Conservation (phyloP, 73 alveolate genomes). For the Urostyla sp. region DNA sequence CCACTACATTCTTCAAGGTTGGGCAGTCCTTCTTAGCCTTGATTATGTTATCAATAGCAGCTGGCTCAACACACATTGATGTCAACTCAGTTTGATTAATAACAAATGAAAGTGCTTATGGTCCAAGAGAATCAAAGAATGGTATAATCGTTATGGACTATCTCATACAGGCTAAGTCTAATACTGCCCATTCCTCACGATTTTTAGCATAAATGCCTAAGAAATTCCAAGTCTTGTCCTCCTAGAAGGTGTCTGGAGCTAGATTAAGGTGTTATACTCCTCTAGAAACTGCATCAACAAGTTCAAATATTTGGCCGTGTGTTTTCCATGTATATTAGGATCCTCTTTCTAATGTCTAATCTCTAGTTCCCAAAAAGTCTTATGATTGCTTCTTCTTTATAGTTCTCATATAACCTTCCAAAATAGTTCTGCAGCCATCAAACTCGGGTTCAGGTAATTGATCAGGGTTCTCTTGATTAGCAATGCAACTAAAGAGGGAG, state of each 20-base stretch:
- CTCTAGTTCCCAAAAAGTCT: slow-evolving; percentile 21
- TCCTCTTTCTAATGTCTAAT: background rate
- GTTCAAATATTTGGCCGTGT: background rate
- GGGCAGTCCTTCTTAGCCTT: slow-evolving; percentile 3
- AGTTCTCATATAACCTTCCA: background rate
- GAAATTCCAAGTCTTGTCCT: slow-evolving; percentile 34
- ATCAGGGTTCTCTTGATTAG: background rate
- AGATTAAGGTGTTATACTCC: background rate
- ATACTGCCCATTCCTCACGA: slow-evolving; percentile 89
- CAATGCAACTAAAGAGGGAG: too few relatives aligned
- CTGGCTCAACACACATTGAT: slow-evolving; percentile 67
- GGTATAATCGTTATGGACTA: slow-evolving; percentile 73
- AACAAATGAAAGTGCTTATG: slow-evolving; percentile 70
- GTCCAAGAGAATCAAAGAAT: slow-evolving; percentile 85
- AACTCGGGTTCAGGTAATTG: background rate
- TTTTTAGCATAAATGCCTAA: slow-evolving; percentile 81
- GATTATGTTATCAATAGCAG: slow-evolving; percentile 19
- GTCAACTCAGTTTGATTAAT: slow-evolving; percentile 73
- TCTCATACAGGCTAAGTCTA: slow-evolving; percentile 74
- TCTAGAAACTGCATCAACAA: slow-evolving; percentile 6
- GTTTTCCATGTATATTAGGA: slow-evolving; percentile 47
- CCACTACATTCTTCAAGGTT: slow-evolving; percentile 56
- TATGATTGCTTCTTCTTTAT: background rate
- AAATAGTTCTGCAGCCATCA: slow-evolving; percentile 26
- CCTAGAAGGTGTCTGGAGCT: background rate